These are phyloP conservation scores for Rhynchospora breviuscula DNA, from an alignment of 176 grass and related monocot genomes.

Conservation along the genomic window DNA sequence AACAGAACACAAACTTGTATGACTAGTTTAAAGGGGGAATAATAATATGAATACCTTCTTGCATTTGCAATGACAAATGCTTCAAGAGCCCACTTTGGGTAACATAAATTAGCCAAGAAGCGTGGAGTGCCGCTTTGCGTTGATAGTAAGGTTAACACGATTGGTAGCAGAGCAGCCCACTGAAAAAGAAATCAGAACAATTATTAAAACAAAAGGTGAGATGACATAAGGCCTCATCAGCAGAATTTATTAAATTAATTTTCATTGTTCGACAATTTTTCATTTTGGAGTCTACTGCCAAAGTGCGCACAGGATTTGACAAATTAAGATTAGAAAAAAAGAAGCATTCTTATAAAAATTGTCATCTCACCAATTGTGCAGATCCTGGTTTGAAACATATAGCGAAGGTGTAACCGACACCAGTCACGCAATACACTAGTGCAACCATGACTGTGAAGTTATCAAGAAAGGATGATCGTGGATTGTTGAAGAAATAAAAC, in stretches of 20 bases:
- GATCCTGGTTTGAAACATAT: constrained; percentile 72
- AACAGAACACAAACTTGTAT: not conserved
- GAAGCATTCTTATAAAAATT: not conserved
- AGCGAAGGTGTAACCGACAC: constrained; percentile 75
- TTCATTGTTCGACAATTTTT: too few species aligned
- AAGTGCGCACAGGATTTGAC: too few species aligned
- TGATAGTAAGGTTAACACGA: constrained; percentile 66
- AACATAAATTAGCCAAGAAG: constrained; percentile 49
- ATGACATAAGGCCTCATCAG: not conserved
- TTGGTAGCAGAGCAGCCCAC: constrained; percentile 71
- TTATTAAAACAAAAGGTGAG: not conserved
- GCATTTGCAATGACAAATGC: constrained; percentile 78
- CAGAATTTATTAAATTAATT: not conserved
- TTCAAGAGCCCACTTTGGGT: constrained; percentile 80
- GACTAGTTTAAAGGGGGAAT: not conserved
- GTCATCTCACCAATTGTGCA: constrained; percentile 53
- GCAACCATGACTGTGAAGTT: constrained; percentile 61
- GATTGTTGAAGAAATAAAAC: constrained; percentile 92
- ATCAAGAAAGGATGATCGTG: constrained; percentile 48
- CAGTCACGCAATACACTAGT: constrained; percentile 80
- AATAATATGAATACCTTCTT: constrained; percentile 30
- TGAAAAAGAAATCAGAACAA: constrained; percentile 27
- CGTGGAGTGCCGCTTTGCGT: constrained; percentile 46
- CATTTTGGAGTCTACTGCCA: too few species aligned
- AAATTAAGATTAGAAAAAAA: not conserved